Evolutionary conservation across 2,329 filamentous ascomycete genomes (phyloP).

Genomic region (Ophiosphaerella korrae): DNA sequence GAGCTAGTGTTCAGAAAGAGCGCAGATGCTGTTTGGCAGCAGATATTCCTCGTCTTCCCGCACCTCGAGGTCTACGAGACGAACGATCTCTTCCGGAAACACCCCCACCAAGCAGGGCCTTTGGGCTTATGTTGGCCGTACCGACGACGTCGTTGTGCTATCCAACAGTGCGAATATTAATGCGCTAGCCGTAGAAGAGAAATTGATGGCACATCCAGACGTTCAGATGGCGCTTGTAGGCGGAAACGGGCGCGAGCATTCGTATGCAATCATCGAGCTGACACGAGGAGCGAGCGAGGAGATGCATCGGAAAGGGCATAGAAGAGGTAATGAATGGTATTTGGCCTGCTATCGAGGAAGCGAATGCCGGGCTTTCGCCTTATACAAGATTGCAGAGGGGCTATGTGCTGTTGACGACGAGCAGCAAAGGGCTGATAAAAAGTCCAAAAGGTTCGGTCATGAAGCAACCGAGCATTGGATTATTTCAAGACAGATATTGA

Average conservation of each 20-base stretch:
- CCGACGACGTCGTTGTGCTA: slow-evolving; percentile 57
- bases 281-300: background rate
- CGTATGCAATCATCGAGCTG: slow-evolving; percentile 11
- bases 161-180: slow-evolving; percentile 57
- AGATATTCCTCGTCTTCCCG: slow-evolving; percentile 28
- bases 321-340: background rate
- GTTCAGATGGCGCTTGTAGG: slow-evolving; percentile 7
- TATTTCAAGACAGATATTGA: background rate
- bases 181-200: slow-evolving; percentile 1
- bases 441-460: slow-evolving; percentile 1
- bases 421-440: background rate
- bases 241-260: slow-evolving; percentile 2
- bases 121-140: slow-evolving; percentile 24
- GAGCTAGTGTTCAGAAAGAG: slow-evolving; percentile 10
- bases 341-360: background rate
- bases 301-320: background rate
- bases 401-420: background rate
- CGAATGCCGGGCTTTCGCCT: background rate
- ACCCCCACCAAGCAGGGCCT: background rate
- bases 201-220: background rate
- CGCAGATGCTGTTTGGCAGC: slow-evolving; percentile 9
- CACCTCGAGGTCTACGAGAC: slow-evolving; percentile 21
- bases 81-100: slow-evolving; percentile 22
- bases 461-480: background rate
- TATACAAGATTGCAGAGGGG: background rate